A percentile compares a stretch with the other conserved stretches of the same genome.
Evolutionary conservation across 495 filamentous ascomycete species (phyloP).

Genomic region (Trypethelium eluteriae): DNA sequence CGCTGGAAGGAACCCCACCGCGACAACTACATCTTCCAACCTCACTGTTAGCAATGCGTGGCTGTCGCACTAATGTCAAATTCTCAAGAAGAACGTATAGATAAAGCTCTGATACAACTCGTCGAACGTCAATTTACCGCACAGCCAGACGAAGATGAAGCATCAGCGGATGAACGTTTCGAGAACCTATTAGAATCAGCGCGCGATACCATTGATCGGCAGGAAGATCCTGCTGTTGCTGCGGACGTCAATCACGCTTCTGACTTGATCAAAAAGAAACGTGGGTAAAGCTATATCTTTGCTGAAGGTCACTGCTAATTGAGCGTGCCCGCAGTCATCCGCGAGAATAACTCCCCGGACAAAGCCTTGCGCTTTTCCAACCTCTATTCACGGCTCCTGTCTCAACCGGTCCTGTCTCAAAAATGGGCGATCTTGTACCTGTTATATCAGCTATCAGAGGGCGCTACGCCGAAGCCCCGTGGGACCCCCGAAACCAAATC

Average conservation of each 20-base stretch:
- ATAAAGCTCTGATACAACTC: conserved; percentile 37
- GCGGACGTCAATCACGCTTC: conserved; percentile 80
- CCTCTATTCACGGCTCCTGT: conserved; percentile 76
- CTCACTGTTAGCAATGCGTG: neutral
- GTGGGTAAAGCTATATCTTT: conserved; percentile 26
- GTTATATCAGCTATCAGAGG: conserved; percentile 66
- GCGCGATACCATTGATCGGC: conserved; percentile 18
- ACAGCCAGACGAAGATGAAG: conserved; percentile 34
- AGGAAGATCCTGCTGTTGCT: conserved; percentile 32
- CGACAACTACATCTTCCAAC: neutral
- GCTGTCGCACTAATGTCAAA: conserved; percentile 25
- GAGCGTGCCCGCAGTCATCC: conserved; percentile 47
- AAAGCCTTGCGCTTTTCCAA: conserved; percentile 83
- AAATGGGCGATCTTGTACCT: conserved; percentile 96
- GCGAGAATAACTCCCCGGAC: conserved; percentile 65
- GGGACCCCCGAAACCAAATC: conserved; percentile 16
- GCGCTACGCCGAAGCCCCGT: conserved; percentile 38
- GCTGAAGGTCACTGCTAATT: conserved; percentile 14
- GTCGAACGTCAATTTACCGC: conserved; percentile 34
- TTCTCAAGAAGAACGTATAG: conserved; percentile 35
- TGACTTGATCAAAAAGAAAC: conserved; percentile 80
- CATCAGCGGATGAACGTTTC: conserved; percentile 33
- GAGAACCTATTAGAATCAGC: conserved; percentile 35
- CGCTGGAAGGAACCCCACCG: neutral
- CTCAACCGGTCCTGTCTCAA: conserved; percentile 81